These are phyloP conservation scores for Rhodotorula paludigena DNA, from an alignment of 768 basidiomycete genomes.

Conservation along the genomic window DNA sequence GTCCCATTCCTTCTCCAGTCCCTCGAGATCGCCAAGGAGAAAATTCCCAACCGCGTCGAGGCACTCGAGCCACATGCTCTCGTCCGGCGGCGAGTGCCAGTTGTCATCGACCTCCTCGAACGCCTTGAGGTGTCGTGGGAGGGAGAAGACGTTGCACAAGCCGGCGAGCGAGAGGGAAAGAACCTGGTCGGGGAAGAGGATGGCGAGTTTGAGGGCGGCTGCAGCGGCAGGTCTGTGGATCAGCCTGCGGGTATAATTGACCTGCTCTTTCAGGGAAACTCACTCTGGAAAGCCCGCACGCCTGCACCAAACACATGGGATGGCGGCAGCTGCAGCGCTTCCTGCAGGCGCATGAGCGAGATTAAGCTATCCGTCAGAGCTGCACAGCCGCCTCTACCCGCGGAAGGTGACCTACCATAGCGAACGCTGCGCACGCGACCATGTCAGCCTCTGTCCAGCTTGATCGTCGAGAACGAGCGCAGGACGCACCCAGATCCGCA, in stretches of 20 bases:
- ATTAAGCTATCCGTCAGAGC: not conserved
- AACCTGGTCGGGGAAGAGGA: constrained; percentile 20
- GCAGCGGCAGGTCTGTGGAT: not conserved
- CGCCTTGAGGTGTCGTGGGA: constrained; percentile 9
- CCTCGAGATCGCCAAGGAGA: not conserved
- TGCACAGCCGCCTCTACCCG: not conserved
- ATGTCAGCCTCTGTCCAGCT: too few relatives aligned
- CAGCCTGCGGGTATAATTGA: not conserved
- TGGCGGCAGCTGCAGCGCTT: constrained; percentile 14
- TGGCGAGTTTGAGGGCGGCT: constrained; percentile 18
- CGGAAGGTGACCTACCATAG: constrained; percentile 2
- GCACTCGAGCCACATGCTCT: constrained; percentile 15
- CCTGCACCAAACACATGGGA: constrained; percentile 25
- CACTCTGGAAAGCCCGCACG: constrained; percentile 3
- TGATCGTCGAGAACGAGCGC: too few relatives aligned
- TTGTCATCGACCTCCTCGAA: constrained; percentile 13
- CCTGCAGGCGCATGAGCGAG: not conserved
- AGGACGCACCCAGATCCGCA: constrained; percentile 3
- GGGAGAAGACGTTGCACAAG: constrained; percentile 6
- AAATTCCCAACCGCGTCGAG: constrained; percentile 14
- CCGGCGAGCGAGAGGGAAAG: constrained; percentile 28
- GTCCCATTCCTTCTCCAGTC: not conserved
- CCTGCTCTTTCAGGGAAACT: not conserved
- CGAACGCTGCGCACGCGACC: constrained; percentile 3
- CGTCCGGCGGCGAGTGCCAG: constrained; percentile 1